A percentile compares a stretch with the other conserved stretches of the same genome.
Conservation (phyloP, 2,329 filamentous ascomycete species). For the Fusarium subglutinans region DNA sequence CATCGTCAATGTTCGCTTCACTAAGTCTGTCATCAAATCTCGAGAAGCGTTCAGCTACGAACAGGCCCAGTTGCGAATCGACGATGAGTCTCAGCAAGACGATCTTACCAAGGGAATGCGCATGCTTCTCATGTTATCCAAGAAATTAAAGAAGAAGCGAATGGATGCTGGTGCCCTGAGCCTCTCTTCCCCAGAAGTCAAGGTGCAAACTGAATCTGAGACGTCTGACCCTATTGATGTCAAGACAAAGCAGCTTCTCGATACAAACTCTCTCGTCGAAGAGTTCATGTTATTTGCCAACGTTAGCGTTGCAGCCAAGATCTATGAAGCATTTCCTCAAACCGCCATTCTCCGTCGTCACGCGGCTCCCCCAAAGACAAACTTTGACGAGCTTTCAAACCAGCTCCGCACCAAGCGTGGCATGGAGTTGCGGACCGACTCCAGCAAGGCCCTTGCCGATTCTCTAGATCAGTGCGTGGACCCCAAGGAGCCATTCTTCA, state of each 20-base stretch:
- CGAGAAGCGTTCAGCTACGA: constrained; percentile 98
- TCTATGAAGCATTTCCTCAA: constrained; percentile 92
- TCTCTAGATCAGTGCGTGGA: constrained; percentile 89
- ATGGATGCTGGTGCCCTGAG: constrained; percentile 96
- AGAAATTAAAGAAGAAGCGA: constrained; percentile 92
- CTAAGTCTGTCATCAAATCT: constrained; percentile 97
- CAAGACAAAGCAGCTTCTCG: constrained; percentile 91
- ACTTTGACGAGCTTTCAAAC: constrained; percentile 93
- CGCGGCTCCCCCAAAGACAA: constrained; percentile 89
- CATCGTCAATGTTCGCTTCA: constrained; percentile 86
- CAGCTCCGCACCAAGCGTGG: constrained; percentile 89
- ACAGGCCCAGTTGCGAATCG: constrained; percentile 91
- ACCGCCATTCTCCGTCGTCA: constrained; percentile 94
- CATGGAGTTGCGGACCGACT: constrained; percentile 82
- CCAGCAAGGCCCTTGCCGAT: constrained; percentile 91
- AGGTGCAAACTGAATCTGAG: constrained; percentile 93
- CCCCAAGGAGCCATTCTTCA: constrained; percentile 89
- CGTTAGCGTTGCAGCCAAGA: constrained; percentile 89
- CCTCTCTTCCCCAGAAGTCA: constrained; percentile 96
- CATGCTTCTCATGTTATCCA: constrained; percentile 85
- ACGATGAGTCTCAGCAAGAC: constrained; percentile 86
- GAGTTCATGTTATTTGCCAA: constrained; percentile 99
- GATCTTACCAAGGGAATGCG: constrained; percentile 92
- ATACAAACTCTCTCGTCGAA: constrained; percentile 97
- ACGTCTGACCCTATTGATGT: constrained; percentile 96